Evolutionary conservation across 1,284 basidiomycete species (phyloP), one percentile per base, ranked within the genome.

Genomic region (Naganishia sp.): DNA sequence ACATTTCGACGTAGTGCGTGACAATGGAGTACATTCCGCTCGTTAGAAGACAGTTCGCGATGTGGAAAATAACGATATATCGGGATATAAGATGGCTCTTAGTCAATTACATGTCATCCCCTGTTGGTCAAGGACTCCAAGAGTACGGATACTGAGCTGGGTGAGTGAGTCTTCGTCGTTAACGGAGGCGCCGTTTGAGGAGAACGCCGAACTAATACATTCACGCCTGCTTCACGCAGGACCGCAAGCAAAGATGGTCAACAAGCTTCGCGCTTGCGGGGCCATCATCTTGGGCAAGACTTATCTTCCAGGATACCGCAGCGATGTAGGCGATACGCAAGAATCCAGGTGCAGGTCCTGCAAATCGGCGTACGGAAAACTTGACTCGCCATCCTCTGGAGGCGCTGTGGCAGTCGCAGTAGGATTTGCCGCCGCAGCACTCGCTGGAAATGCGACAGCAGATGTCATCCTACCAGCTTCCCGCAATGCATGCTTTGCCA

Each of bases 211-310:
- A 35, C 32, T 35, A 10, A 35, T 10, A 5, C 10, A 35, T 10
- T 35, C 32, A 5, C 32, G 10, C 10, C 10, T 35, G 46, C 31
- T 25, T 39, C 39, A 45, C 58, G 5, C 35, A 45, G 55, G 43
- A 17, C 25, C 35, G 43, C 32, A 68, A 43, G 62, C 67, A 10
- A 56, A 46, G 6, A 57, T 65, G 15, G 45, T 63, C 1, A 53
- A 49, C 11, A 65, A 56, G 18, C 43, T 75, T 0, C 49, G 71
- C 39, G 57, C 57, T 25, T 68, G 70, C 47, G 73, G 73, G 18
- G 70, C 72, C 23, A 71, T 76, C 65, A 67, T 73, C 10, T 67
- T 75, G 39, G 74, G 72, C 57, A 47, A 47, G n/a, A 47, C 46
- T 9, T n/a, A 46, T 46, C 54, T 42, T 56, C 41, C 39, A 25